These are phyloP conservation scores for Agrocybe pediades DNA, from an alignment of 768 basidiomycete genomes.

Conservation along the genomic window DNA sequence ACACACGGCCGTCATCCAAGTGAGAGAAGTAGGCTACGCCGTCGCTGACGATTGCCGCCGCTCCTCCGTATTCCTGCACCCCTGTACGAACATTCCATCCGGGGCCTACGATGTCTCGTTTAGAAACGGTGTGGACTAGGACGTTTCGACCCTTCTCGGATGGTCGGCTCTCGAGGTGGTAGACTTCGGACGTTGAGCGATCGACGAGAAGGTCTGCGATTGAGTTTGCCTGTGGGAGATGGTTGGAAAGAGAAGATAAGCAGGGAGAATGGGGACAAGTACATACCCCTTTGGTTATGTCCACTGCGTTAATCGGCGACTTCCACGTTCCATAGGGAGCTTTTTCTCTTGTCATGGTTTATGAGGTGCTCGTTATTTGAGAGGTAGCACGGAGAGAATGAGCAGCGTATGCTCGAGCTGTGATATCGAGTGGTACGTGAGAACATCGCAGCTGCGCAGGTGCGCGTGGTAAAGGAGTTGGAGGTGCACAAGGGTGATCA, in stretches of 20 bases:
- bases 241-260: constrained; percentile 4
- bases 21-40: constrained; percentile 63
- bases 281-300: constrained; percentile 45
- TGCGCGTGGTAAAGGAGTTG: too few species aligned
- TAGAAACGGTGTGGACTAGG: constrained; percentile 51
- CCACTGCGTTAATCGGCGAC: constrained; percentile 55
- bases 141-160: constrained; percentile 52
- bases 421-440: too few species aligned
- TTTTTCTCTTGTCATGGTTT: too few species aligned
- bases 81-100: constrained; percentile 61
- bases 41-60: constrained; percentile 51
- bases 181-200: constrained; percentile 55
- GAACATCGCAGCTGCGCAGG: too few species aligned
- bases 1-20: constrained; percentile 53
- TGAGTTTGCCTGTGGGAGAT: constrained; percentile 39
- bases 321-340: constrained; percentile 68
- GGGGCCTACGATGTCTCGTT: constrained; percentile 52
- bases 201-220: constrained; percentile 56
- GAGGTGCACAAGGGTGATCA: too few species aligned
- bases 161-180: constrained; percentile 64
- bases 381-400: too few species aligned
- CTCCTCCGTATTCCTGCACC: constrained; percentile 78
- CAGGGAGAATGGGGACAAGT: neutral
- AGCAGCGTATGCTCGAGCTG: too few species aligned
- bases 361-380: too few species aligned